These are phyloP conservation scores for Ampelocalamus luodianensis DNA, from an alignment of 176 grass and related monocot species.

Conservation along the genomic window DNA sequence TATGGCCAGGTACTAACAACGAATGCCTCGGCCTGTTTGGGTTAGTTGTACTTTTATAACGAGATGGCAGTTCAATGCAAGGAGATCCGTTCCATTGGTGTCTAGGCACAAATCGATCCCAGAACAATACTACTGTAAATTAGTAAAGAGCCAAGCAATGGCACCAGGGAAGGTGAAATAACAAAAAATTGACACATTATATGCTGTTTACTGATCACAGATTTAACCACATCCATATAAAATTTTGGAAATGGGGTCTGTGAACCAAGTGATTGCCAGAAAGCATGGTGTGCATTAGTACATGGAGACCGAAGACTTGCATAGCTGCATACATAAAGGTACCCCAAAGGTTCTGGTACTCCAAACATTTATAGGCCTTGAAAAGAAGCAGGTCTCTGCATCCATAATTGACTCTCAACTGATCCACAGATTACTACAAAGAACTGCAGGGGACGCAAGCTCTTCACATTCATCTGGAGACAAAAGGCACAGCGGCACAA, in stretches of 20 bases:
- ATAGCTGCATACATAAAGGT: background rate
- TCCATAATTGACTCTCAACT: constrained; percentile 6
- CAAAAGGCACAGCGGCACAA: background rate
- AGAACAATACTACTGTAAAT: too few relatives aligned
- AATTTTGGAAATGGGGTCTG: background rate
- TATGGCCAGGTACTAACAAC: background rate
- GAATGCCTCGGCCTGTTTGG: background rate
- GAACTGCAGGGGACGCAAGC: background rate
- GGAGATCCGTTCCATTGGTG: background rate
- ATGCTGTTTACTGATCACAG: background rate
- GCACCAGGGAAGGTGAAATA: background rate
- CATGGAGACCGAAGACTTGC: background rate
- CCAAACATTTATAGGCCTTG: background rate
- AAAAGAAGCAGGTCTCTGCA: background rate
- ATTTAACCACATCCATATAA: background rate
- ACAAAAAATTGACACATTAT: background rate
- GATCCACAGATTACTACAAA: background rate
- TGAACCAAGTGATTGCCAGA: background rate
- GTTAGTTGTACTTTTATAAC: background rate
- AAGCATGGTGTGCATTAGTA: background rate
- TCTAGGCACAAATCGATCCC: background rate
- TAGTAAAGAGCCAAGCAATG: background rate
- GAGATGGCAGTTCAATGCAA: background rate
- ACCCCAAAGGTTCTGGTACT: background rate
- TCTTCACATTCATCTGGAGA: background rate